Percentiles rank a stretch among this genome's conserved stretches.
phyloP scores from a whole-genome alignment of 2,329 filamentous ascomycete genomes.

The Colletotrichum tofieldiae region DNA sequence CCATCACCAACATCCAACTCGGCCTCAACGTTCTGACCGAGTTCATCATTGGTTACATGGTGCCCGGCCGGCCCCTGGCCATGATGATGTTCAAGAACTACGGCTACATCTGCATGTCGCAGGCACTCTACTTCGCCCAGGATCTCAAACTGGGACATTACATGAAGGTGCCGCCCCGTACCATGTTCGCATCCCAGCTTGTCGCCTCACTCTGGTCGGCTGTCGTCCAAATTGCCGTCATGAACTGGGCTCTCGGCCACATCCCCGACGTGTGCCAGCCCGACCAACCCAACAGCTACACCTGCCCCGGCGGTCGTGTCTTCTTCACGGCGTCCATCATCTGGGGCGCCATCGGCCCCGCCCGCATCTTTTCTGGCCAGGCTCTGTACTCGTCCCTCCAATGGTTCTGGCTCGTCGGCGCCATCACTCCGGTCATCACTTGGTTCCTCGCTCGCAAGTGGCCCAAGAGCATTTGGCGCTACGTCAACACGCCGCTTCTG shows the following conservation, averaged over 20 bases:
- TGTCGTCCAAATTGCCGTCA: constrained; percentile 74
- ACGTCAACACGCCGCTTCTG: constrained; percentile 78
- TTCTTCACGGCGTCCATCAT: constrained; percentile 80
- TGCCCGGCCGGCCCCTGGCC: constrained; percentile 78
- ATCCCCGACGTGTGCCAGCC: constrained; percentile 75
- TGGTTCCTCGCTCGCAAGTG: constrained; percentile 75
- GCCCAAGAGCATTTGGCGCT: constrained; percentile 74
- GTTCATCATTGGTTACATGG: constrained; percentile 81
- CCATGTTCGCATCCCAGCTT: constrained; percentile 74
- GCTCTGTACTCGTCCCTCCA: constrained; percentile 76
- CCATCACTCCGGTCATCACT: constrained; percentile 73
- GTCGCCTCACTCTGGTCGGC: constrained; percentile 74
- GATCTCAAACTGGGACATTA: constrained; percentile 80
- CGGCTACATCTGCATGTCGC: constrained; percentile 78
- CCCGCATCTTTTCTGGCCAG: constrained; percentile 76
- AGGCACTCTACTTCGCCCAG: constrained; percentile 76
- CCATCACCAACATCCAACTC: constrained; percentile 74
- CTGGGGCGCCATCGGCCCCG: constrained; percentile 82
- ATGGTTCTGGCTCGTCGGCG: constrained; percentile 81
- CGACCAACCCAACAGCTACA: constrained; percentile 70
- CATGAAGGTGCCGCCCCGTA: constrained; percentile 76
- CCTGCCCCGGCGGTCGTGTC: constrained; percentile 68
- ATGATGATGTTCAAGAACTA: constrained; percentile 88
- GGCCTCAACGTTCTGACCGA: constrained; percentile 82
- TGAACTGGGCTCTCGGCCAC: constrained; percentile 75